phyloP scores from a whole-genome alignment of 805 yeast genomes.

The Diddensiella caesifluorescens region DNA sequence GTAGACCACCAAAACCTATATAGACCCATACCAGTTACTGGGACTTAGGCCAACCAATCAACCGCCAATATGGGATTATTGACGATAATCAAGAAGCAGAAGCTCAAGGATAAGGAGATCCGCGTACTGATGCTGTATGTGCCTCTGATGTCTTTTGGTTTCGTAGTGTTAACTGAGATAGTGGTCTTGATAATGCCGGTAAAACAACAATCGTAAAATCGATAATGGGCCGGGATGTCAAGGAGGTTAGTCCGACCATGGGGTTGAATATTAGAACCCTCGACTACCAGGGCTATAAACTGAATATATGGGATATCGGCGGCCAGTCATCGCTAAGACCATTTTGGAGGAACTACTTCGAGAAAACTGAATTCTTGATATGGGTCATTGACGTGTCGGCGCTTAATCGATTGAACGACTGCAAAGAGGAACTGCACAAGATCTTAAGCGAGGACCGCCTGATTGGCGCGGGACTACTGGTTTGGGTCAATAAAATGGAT shows the following conservation, averaged over 20 bases:
- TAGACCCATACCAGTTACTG: background rate
- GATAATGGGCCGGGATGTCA: slow-evolving; percentile 46
- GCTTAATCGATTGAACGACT: slow-evolving; percentile 57
- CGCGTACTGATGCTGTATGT: slow-evolving; percentile 58
- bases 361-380: slow-evolving; percentile 65
- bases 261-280: slow-evolving; percentile 79
- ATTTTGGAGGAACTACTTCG: slow-evolving; percentile 93
- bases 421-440: slow-evolving; percentile 55
- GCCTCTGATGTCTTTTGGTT: background rate
- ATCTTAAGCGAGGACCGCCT: slow-evolving; percentile 63
- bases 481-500: slow-evolving; percentile 75
- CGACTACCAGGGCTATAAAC: slow-evolving; percentile 31
- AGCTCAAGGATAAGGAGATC: slow-evolving; percentile 70
- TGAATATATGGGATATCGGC: slow-evolving; percentile 70
- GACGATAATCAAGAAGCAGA: slow-evolving; percentile 74
- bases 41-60: background rate
- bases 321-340: slow-evolving; percentile 80
- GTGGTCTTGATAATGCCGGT: slow-evolving; percentile 87
- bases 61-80: slow-evolving; percentile 63
- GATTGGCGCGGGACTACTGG: slow-evolving; percentile 60
- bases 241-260: slow-evolving; percentile 75
- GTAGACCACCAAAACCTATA: slow-evolving; percentile 4
- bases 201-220: slow-evolving; percentile 75
- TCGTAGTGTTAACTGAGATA: slow-evolving; percentile 5
- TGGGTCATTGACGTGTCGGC: slow-evolving; percentile 81